These are phyloP conservation scores for Sisymbrium altissimum DNA, from an alignment of 345 rosid species.

Conservation along the genomic window DNA sequence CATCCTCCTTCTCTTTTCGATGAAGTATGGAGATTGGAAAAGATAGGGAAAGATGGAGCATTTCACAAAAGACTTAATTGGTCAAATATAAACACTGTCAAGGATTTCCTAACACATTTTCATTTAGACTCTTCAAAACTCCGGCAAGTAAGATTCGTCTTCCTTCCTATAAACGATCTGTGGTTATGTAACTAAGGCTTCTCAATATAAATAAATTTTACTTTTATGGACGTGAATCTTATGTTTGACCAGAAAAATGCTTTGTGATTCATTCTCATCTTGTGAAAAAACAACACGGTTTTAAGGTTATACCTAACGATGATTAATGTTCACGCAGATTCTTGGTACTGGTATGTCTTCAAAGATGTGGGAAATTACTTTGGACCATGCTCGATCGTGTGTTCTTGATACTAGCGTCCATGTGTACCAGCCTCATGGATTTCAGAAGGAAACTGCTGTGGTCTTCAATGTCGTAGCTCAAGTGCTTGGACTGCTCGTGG, in stretches of 20 bases:
- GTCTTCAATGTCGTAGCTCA: conserved; percentile 91
- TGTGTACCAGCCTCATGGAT: conserved; percentile 54
- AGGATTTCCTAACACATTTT: conserved; percentile 77
- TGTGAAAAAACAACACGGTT: not conserved
- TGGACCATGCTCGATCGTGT: conserved; percentile 88
- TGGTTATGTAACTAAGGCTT: not conserved
- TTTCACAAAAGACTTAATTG: conserved; percentile 77
- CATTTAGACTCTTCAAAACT: conserved; percentile 67
- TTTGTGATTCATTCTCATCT: not conserved
- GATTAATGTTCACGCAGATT: conserved; percentile 48
- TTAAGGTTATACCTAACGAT: not conserved
- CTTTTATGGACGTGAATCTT: not conserved
- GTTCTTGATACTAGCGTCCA: conserved; percentile 62
- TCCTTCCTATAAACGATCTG: not conserved
- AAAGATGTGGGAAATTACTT: conserved; percentile 95
- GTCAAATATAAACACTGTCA: conserved; percentile 68
- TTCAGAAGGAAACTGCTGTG: conserved; percentile 71
- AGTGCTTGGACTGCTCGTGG: conserved; percentile 72
- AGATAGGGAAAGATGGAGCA: conserved; percentile 98
- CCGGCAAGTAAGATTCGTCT: conserved; percentile 53
- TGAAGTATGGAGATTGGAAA: conserved; percentile 97
- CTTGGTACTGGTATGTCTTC: conserved; percentile 99
- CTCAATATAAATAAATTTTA: not conserved
- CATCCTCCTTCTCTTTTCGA: conserved; percentile 84
- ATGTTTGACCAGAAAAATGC: not conserved